Evolutionary conservation across 352 stramenopile genomes (phyloP).

Genomic region (Globisporangium cystogenes): DNA sequence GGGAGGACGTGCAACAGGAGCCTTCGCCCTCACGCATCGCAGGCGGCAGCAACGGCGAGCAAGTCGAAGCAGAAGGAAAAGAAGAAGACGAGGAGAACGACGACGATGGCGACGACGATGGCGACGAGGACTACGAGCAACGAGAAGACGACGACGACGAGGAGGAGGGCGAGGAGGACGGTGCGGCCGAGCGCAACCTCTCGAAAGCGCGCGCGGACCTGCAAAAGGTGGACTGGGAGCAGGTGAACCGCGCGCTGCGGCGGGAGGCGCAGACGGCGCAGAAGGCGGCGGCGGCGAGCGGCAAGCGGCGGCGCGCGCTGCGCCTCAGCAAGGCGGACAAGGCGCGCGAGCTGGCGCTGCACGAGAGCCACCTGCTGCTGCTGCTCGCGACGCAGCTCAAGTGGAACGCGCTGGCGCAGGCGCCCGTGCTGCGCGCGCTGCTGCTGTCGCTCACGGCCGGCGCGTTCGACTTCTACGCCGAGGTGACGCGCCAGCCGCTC

Average conservation of each 20-base stretch:
- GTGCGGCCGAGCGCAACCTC: conserved; percentile 2
- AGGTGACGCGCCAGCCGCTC: conserved; percentile 27
- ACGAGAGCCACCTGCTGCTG: conserved; percentile 69
- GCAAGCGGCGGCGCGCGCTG: conserved; percentile 15
- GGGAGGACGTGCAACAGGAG: conserved; percentile 42
- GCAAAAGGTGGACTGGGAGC: conserved; percentile 56
- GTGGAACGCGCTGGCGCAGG: conserved; percentile 36
- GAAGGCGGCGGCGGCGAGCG: conserved; percentile 6
- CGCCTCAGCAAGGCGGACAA: conserved; percentile 67
- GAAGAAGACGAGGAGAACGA: conserved; percentile 8
- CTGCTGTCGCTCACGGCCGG: conserved; percentile 49
- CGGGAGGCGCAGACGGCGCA: conserved; percentile 12
- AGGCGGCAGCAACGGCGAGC: background rate
- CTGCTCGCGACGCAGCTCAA: conserved; percentile 43
- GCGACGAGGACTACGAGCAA: conserved; percentile 10
- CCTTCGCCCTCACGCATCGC: background rate
- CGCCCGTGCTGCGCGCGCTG: conserved; percentile 40
- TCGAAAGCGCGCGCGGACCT: conserved; percentile 15
- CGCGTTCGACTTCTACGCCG: conserved; percentile 35
- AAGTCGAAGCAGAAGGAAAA: no score
- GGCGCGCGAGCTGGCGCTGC: conserved; percentile 44
- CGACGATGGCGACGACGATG: conserved; percentile 5
- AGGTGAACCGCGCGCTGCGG: conserved; percentile 53
- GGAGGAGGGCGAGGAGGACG: no score
- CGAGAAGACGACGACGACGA: conserved; percentile 2